Conservation (phyloP, 768 basidiomycete species). For the Clitopilus hobsonii region DNA sequence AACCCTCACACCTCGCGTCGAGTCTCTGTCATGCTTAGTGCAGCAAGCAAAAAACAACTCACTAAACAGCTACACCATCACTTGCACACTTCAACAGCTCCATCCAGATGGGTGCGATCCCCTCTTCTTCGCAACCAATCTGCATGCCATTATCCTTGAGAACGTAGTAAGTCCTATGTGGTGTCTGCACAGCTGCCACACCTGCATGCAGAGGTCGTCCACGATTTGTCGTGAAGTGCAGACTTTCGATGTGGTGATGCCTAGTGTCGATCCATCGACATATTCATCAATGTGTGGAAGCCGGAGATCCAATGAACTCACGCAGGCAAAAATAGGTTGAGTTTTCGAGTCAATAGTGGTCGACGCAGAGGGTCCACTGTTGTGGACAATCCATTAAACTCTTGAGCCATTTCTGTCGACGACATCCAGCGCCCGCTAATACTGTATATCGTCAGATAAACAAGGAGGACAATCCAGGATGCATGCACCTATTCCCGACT, state of each 20-base stretch:
- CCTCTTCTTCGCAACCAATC: slow-evolving; percentile 73
- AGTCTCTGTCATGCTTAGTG: no score
- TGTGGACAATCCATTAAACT: slow-evolving; percentile 49
- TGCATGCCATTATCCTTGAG: slow-evolving; percentile 75
- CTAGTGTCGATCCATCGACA: slow-evolving; percentile 27
- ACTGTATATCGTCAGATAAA: slow-evolving; percentile 27
- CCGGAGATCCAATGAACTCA: slow-evolving; percentile 25
- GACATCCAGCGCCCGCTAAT: slow-evolving; percentile 70
- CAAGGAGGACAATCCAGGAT: background rate
- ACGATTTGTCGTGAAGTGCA: slow-evolving; percentile 51
- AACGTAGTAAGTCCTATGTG: slow-evolving; percentile 61
- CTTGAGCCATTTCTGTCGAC: slow-evolving; percentile 65
- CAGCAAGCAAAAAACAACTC: no score
- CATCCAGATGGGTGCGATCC: slow-evolving; percentile 60
- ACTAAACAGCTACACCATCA: slow-evolving; percentile 5
- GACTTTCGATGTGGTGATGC: slow-evolving; percentile 73
- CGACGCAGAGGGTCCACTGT: slow-evolving; percentile 9
- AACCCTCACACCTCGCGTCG: no score
- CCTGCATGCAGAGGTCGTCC: slow-evolving; percentile 50
- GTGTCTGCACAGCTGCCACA: slow-evolving; percentile 68
- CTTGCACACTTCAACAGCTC: slow-evolving; percentile 43
- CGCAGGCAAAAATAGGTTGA: slow-evolving; percentile 66
- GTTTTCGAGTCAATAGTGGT: slow-evolving; percentile 18
- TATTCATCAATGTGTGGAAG: background rate
- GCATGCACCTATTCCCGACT: slow-evolving; percentile 60